phyloP scores from a whole-genome alignment of 305 asterid genomes.

The Fraxinus platypoda region DNA sequence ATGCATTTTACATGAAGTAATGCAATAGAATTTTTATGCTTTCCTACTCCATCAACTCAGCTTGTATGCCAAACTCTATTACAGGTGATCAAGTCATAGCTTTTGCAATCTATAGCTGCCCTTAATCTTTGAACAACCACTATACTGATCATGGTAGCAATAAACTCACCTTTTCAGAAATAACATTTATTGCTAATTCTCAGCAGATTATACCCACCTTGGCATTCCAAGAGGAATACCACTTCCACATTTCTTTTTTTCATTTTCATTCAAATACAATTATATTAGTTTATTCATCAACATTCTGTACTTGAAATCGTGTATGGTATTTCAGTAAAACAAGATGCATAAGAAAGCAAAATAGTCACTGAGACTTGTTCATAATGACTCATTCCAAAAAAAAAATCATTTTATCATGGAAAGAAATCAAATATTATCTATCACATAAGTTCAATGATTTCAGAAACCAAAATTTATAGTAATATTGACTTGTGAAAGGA shows the following conservation, averaged over 20 bases:
- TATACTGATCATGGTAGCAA: not conserved
- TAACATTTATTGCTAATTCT: not conserved
- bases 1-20: not conserved
- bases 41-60: not conserved
- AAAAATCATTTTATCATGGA: not conserved
- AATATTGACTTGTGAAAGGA: not conserved
- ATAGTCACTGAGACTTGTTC: not conserved
- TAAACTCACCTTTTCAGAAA: not conserved
- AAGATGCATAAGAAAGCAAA: not conserved
- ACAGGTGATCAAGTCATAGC: not conserved
- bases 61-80: not conserved
- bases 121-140: not conserved
- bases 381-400: not conserved
- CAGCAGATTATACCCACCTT: not conserved
- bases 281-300: not conserved
- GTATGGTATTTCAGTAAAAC: not conserved
- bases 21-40: not conserved
- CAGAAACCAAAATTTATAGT: not conserved
- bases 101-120: not conserved
- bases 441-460: not conserved
- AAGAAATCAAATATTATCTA: not conserved
- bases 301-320: not conserved
- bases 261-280: not conserved
- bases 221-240: not conserved
- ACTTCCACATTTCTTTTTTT: not conserved